These are phyloP conservation scores for Thielaviopsis punctulata DNA, from an alignment of 2,329 filamentous ascomycete genomes.

Conservation along the genomic window DNA sequence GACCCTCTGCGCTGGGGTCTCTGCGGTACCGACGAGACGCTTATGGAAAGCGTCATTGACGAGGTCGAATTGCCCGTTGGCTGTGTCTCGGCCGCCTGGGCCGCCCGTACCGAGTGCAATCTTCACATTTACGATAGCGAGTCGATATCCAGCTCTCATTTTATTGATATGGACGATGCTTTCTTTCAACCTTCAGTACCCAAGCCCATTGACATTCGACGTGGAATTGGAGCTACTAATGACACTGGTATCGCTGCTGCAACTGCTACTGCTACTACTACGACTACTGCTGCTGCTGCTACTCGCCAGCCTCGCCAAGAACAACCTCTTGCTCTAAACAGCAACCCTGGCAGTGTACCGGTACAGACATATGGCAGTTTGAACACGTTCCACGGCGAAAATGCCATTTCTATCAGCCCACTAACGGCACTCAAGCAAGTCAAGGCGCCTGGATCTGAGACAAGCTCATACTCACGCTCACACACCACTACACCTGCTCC, in stretches of 20 bases:
- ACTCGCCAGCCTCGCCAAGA: not conserved
- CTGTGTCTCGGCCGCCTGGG: conserved; percentile 62
- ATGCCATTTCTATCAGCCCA: conserved; percentile 62
- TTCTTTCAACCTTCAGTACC: conserved; percentile 68
- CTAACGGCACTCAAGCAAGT: conserved; percentile 66
- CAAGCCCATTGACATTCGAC: conserved; percentile 24
- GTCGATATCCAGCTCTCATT: conserved; percentile 75
- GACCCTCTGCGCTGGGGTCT: conserved; percentile 60
- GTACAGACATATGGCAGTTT: conserved; percentile 70
- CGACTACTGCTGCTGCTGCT: no score
- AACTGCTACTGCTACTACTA: no score
- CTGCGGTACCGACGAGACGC: conserved; percentile 45
- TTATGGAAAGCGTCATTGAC: conserved; percentile 64
- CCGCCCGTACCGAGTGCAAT: conserved; percentile 74
- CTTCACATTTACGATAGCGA: conserved; percentile 88
- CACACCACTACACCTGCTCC: conserved; percentile 17
- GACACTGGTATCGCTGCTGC: no score
- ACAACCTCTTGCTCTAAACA: not conserved
- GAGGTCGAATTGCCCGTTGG: conserved; percentile 77
- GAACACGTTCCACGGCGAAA: conserved; percentile 76
- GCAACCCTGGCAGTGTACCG: not conserved
- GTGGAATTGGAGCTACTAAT: conserved; percentile 10
- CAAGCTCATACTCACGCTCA: conserved; percentile 40
- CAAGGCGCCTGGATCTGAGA: conserved; percentile 41
- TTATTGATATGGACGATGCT: conserved; percentile 79